These are phyloP conservation scores for Globisporangium apiculatum DNA, from an alignment of 352 stramenopile genomes.

Conservation along the genomic window DNA sequence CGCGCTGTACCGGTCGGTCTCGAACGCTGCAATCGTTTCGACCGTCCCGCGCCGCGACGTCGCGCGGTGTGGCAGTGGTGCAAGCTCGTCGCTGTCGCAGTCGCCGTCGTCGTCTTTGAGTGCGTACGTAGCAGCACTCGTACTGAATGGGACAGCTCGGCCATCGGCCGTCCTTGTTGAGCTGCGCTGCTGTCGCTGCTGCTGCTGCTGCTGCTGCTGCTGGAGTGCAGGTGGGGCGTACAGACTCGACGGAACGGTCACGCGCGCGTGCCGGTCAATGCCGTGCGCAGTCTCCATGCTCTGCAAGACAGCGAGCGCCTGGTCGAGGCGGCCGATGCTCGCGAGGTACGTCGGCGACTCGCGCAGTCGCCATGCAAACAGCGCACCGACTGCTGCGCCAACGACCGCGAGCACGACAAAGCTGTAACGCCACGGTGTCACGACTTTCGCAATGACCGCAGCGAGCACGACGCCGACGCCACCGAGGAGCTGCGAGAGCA, in stretches of 20 bases:
- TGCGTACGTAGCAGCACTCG: constrained; percentile 11
- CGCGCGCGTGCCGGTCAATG: constrained; percentile 38
- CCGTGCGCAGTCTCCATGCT: constrained; percentile 56
- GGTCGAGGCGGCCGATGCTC: constrained; percentile 44
- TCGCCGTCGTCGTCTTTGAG: constrained; percentile 3
- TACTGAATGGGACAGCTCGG: no score
- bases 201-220: constrained; percentile 14
- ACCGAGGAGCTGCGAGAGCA: constrained; percentile 33
- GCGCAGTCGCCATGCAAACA: constrained; percentile 29
- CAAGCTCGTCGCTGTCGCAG: constrained; percentile 9
- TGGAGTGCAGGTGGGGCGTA: constrained; percentile 33
- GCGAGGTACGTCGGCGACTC: constrained; percentile 72
- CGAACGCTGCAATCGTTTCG: constrained; percentile 14
- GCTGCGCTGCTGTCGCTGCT: constrained; percentile 12
- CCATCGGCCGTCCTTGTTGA: no score
- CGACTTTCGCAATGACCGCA: constrained; percentile 25
- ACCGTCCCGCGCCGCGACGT: constrained; percentile 1
- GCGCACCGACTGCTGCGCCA: constrained; percentile 12
- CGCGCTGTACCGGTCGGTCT: constrained; percentile 14
- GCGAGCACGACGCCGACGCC: constrained; percentile 34
- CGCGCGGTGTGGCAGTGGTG: constrained; percentile 6
- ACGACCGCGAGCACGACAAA: constrained; percentile 14
- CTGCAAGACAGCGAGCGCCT: constrained; percentile 43
- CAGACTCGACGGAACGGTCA: constrained; percentile 52
- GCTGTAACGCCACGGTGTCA: constrained; percentile 16